Evolutionary conservation across 208 protist genomes (phyloP).

Genomic region (Trypanosoma cruzi): DNA sequence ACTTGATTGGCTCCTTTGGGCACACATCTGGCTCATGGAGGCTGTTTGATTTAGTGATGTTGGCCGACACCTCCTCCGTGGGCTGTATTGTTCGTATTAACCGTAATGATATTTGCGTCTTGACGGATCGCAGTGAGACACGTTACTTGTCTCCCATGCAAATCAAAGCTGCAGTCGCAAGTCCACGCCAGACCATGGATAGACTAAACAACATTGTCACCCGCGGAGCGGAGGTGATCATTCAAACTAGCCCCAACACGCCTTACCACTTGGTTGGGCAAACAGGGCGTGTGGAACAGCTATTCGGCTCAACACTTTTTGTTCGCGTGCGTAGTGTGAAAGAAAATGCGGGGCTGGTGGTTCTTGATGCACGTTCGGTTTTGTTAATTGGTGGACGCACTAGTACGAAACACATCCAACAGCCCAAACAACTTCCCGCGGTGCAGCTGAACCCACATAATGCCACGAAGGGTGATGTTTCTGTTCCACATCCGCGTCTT

Average conservation of each 20-base stretch:
- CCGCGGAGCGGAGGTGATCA: conserved; percentile 75
- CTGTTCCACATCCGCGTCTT: conserved; percentile 29
- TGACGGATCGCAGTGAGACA: conserved; percentile 85
- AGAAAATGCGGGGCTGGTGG: conserved; percentile 78
- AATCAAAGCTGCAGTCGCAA: conserved; percentile 57
- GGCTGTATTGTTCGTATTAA: conserved; percentile 79
- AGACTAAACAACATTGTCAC: conserved; percentile 71
- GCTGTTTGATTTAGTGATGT: conserved; percentile 85
- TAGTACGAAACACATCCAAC: conserved; percentile 48
- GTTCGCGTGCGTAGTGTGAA: conserved; percentile 64
- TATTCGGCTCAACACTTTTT: conserved; percentile 86
- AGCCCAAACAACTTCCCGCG: conserved; percentile 46
- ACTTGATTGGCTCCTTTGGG: conserved; percentile 63
- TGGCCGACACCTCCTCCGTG: conserved; percentile 62
- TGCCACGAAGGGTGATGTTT: conserved; percentile 46
- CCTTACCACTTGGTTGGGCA: conserved; percentile 71
- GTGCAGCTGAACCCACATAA: conserved; percentile 52
- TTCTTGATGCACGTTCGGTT: conserved; percentile 64
- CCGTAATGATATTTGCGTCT: conserved; percentile 68
- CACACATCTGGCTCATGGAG: conserved; percentile 71
- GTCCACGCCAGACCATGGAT: conserved; percentile 67
- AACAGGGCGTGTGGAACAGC: conserved; percentile 82
- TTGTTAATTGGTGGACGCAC: conserved; percentile 74
- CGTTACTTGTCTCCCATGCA: conserved; percentile 68
- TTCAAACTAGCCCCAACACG: conserved; percentile 56